These are phyloP conservation scores for Breynia disticha DNA, from an alignment of 441 rosid genomes.

Conservation along the genomic window DNA sequence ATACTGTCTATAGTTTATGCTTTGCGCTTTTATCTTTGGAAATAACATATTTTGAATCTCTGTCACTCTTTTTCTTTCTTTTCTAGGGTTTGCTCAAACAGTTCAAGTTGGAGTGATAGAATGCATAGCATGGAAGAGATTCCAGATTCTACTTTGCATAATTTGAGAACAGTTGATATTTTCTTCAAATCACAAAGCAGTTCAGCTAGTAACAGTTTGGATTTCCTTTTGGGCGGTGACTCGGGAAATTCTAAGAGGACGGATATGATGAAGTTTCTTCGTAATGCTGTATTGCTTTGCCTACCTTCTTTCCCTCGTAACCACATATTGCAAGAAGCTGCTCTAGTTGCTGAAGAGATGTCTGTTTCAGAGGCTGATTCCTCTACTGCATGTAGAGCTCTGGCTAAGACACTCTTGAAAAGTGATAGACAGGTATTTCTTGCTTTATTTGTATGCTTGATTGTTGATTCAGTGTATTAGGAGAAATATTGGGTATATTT, in stretches of 20 bases:
- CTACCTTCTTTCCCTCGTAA: slow-evolving; percentile 77
- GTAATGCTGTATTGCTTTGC: slow-evolving; percentile 72
- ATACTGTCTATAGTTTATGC: background rate
- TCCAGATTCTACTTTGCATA: slow-evolving; percentile 44
- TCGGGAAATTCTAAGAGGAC: slow-evolving; percentile 37
- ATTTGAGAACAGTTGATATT: slow-evolving; percentile 40
- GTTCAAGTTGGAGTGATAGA: slow-evolving; percentile 75
- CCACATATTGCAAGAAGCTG: slow-evolving; percentile 70
- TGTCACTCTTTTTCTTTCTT: background rate
- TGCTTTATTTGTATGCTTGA: slow-evolving; percentile 5
- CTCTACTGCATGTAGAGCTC: slow-evolving; percentile 64
- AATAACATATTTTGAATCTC: background rate
- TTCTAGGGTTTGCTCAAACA: slow-evolving; percentile 69
- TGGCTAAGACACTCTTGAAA: slow-evolving; percentile 88
- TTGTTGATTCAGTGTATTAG: background rate
- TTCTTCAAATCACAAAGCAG: slow-evolving; percentile 23
- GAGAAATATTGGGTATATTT: background rate
- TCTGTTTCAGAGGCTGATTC: slow-evolving; percentile 47
- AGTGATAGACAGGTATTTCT: slow-evolving; percentile 74
- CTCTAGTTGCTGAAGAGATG: slow-evolving; percentile 80
- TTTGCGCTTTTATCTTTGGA: background rate
- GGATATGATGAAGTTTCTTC: slow-evolving; percentile 70
- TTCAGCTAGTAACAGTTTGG: slow-evolving; percentile 30
- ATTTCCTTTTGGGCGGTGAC: slow-evolving; percentile 36
- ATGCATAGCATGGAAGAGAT: slow-evolving; percentile 49